phyloP scores from a whole-genome alignment of 1,139 yeast genomes.

The Tardiomyces blankii region DNA sequence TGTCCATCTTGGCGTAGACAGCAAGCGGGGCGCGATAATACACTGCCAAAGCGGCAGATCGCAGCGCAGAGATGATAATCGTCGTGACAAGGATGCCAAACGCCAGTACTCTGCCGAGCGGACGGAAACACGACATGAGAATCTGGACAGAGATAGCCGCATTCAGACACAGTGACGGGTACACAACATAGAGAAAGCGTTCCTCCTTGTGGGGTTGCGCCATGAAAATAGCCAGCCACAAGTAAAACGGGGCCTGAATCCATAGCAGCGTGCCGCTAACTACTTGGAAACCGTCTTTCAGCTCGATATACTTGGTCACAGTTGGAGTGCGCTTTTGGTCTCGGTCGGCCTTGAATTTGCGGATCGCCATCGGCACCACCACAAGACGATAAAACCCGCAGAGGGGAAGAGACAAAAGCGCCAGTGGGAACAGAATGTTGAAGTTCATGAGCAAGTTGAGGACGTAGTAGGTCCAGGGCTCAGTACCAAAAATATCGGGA shows the following conservation, averaged over 20 bases:
- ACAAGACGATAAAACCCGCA: conserved; percentile 1
- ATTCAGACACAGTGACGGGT: conserved; percentile 53
- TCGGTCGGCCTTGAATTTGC: background rate
- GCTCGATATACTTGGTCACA: background rate
- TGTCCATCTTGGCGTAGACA: conserved; percentile 17
- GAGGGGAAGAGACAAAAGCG: conserved; percentile 28
- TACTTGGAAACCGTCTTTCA: no score
- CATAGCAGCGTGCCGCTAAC: background rate
- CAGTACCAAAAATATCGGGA: conserved; percentile 86
- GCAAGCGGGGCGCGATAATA: conserved; percentile 28
- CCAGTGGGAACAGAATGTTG: conserved; percentile 43
- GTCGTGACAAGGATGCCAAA: conserved; percentile 6
- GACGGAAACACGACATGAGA: no score
- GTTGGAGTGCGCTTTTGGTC: background rate
- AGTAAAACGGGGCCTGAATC: conserved; percentile 34
- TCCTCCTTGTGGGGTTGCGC: conserved; percentile 90
- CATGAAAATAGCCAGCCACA: conserved; percentile 62
- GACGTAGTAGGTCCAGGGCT: conserved; percentile 68
- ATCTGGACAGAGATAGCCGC: conserved; percentile 41
- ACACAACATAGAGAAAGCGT: conserved; percentile 77
- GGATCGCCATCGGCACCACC: conserved; percentile 1
- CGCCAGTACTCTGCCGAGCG: conserved; percentile 12
- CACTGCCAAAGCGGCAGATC: conserved; percentile 23
- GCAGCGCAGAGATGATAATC: conserved; percentile 16
- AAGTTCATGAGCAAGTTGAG: conserved; percentile 65